These are phyloP conservation scores for Stephanodiscus minutulus DNA, from an alignment of 108 stramenopile genomes.

Conservation along the genomic window DNA sequence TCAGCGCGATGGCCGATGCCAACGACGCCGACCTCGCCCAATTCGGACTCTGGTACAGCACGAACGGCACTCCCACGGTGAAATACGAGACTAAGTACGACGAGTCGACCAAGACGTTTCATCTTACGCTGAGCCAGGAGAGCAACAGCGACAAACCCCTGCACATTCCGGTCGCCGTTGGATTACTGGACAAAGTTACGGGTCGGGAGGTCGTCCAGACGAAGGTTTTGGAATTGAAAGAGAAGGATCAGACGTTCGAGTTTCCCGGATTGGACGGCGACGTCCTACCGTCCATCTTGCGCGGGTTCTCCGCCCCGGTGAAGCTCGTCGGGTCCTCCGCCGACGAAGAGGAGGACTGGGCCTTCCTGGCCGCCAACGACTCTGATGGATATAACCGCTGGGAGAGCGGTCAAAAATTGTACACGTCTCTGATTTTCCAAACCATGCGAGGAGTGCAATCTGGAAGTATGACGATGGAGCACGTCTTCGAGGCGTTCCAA, in stretches of 20 bases:
- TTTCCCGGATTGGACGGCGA: constrained; percentile 72
- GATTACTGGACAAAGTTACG: constrained; percentile 83
- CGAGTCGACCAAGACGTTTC: constrained; percentile 46
- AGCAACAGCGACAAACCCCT: constrained; percentile 65
- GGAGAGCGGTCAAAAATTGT: constrained; percentile 71
- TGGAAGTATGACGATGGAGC: constrained; percentile 27
- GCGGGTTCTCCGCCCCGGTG: constrained; percentile 94
- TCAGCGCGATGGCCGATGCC: constrained; percentile 96
- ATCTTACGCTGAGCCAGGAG: constrained; percentile 63
- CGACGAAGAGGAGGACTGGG: constrained; percentile 55
- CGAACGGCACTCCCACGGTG: constrained; percentile 93
- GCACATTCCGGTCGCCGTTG: constrained; percentile 93
- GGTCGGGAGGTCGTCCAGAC: constrained; percentile 84
- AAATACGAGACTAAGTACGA: constrained; percentile 65
- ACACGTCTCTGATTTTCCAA: constrained; percentile 46
- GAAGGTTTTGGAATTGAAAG: constrained; percentile 83
- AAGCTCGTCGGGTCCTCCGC: constrained; percentile 62
- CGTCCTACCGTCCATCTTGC: constrained; percentile 89
- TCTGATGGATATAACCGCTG: constrained; percentile 82
- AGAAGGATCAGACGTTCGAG: constrained; percentile 79
- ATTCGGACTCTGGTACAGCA: constrained; percentile 93
- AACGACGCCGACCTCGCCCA: constrained; percentile 78
- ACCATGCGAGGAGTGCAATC: constrained; percentile 24
- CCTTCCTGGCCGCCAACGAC: constrained; percentile 71
- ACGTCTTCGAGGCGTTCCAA: constrained; percentile 48